Base-by-base conservation (phyloP, 306 rosid genomes). In the Prunus fruticosa region DNA sequence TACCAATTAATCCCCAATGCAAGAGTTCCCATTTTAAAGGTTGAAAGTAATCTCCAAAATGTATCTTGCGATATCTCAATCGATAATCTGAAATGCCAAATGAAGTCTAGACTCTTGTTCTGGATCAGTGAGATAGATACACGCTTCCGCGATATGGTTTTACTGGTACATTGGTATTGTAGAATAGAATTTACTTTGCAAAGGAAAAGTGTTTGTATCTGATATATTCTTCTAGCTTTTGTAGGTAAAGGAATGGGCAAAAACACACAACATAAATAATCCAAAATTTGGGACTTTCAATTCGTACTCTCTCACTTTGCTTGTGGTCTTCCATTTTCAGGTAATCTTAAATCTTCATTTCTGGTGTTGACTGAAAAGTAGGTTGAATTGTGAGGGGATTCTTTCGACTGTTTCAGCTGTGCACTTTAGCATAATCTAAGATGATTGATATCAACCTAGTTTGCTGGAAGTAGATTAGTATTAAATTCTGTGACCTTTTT, bases 211-310 rank as follows among this genome's bases (percentile, higher is more conserved):
- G 57, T 73, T 77, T 74, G 67, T 53, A 67, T 68, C 72, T 81
- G 83, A 84, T 76, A 63, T 58, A 76, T 72, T 78, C 63, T 72
- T 84, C 81, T 65, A 75, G 74, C 77, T 77, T 89, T 72, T 86
- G 89, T 86, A 95, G 99, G 97, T 95, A 61, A 95, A 95, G 85
- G 93, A 95, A 84, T 94, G 98, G 98, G 98, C 97, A 28, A 94
- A 90, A 90, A 84, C 89, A 22, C 95, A 92, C 68, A 86, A 84
- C 51, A 91, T 94, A 64, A 94, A 94, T 81, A 85, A 87, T 80
- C 78, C 98, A 53, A 90, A 58, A 83, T 19, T 76, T 30, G 97
- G 98, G 76, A 84, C 90, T 75, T 87, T 94, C 89, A 91, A 89
- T 70, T 94, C 98, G n/a, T 95, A 89, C 86, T 78, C 99, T 72